Evolutionary conservation across 2,329 filamentous ascomycete genomes (phyloP).

Genomic region (Pyricularia grisea): DNA sequence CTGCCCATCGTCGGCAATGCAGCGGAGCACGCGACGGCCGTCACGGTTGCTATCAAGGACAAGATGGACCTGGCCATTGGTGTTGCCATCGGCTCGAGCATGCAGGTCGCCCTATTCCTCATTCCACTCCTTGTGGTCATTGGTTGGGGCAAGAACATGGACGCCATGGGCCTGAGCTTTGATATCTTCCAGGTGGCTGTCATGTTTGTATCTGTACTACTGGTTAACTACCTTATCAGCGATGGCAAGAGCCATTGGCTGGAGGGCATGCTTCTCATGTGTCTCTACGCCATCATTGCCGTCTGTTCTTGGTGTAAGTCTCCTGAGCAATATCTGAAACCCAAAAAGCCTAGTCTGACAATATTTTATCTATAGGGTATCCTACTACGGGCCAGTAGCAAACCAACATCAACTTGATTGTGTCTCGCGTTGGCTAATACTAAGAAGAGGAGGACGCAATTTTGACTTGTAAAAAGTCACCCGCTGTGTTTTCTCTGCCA

Average conservation of each 20-base stretch:
- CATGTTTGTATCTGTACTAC: slow-evolving; percentile 71
- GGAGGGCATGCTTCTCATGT: slow-evolving; percentile 67
- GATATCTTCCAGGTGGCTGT: slow-evolving; percentile 84
- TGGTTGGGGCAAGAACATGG: slow-evolving; percentile 60
- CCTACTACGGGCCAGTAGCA: neutral
- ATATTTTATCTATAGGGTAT: neutral
- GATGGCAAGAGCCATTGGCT: slow-evolving; percentile 80
- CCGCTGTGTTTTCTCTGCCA: neutral
- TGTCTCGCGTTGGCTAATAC: neutral
- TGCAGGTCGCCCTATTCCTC: slow-evolving; percentile 72
- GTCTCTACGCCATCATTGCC: slow-evolving; percentile 72
- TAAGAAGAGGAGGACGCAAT: neutral
- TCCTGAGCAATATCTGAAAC: neutral
- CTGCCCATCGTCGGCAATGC: slow-evolving; percentile 73
- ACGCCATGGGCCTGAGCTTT: slow-evolving; percentile 74
- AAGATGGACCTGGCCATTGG: slow-evolving; percentile 80
- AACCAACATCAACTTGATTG: neutral
- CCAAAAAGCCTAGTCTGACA: neutral
- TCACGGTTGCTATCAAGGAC: slow-evolving; percentile 72
- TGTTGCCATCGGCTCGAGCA: slow-evolving; percentile 66
- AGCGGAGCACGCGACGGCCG: slow-evolving; percentile 71
- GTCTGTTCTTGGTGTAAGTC: slow-evolving; percentile 45
- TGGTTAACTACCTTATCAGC: slow-evolving; percentile 78
- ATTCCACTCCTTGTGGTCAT: slow-evolving; percentile 69
- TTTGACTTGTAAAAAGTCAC: neutral